Evolutionary conservation across 805 yeast genomes (phyloP), one percentile per base, ranked within the genome.

Genomic region (Candida ortonii): DNA sequence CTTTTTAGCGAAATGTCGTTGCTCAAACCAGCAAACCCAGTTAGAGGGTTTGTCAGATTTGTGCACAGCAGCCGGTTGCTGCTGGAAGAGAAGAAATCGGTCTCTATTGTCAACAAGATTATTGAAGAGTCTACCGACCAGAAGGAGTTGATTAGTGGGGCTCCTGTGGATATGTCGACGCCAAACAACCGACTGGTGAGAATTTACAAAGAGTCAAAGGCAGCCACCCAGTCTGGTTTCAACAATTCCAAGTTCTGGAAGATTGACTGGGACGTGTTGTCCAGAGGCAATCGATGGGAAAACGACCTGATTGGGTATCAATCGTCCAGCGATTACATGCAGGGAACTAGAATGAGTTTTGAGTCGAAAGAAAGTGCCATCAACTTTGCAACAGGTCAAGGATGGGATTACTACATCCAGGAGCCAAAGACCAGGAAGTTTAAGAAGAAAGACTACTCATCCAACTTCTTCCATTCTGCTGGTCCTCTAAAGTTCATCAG

Each of bases 231-330:
- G 65, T 76, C 85, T 22, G 86, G 89, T 9, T 51, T 50, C 13
- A 64, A 67, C 50, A 71, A 74, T 51, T 69, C 73, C 13, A 58
- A 63, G 36, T 58, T 53, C 47, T 85, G 95, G 95, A 78, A 76
- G 52, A 55, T 85, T 37, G 94, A 85, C 61, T 85, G 93, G 90
- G 95, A 86, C 54, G 73, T 84, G 25, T 64, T 80, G 37, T 78
- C 78, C 28, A 76, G 80, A 52, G 85, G 83, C 15, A 78, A 85
- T 67, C 68, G 93, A 57, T 85, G 95, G 95, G 95, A 85, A 57
- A 85, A 85, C 61, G 90, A 84, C 57, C 68, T 85, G 56, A 85
- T 85, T 61, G 95, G 95, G 16, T 85, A 84, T 68, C 89, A 84
- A 52, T 74, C 84, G 28, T 69, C 83, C 28, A 76, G 84, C 22